Percentiles rank a stretch among this genome's conserved stretches.
phyloP scores from a whole-genome alignment of 345 rosid species.

The Euphorbia peplus region DNA sequence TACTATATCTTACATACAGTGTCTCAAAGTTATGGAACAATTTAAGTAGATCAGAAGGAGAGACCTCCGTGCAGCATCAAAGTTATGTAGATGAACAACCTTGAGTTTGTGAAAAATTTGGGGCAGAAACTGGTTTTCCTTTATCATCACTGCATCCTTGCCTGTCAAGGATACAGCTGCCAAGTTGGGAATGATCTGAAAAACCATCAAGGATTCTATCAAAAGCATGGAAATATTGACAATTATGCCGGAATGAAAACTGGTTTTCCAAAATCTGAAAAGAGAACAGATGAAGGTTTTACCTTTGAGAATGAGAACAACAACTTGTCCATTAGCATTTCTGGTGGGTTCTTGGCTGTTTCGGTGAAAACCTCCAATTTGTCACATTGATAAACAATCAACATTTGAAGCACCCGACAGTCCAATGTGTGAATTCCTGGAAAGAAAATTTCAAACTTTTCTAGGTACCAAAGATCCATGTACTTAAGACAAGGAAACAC shows the following conservation, averaged over 20 bases:
- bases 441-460: slow-evolving; percentile 13
- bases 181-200: slow-evolving; percentile 24
- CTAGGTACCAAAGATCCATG: neutral
- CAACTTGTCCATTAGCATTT: neutral
- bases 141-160: neutral
- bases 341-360: neutral
- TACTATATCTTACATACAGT: neutral
- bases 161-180: neutral
- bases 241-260: no score
- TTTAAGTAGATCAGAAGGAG: slow-evolving; percentile 1
- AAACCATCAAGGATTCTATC: neutral
- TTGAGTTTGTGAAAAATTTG: neutral
- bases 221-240: no score
- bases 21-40: slow-evolving; percentile 15
- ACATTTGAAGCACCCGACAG: slow-evolving; percentile 8
- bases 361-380: neutral
- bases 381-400: neutral
- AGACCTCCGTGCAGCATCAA: neutral
- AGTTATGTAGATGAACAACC: neutral
- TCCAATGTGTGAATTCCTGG: slow-evolving; percentile 4
- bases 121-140: neutral
- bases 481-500: slow-evolving; percentile 13
- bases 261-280: neutral
- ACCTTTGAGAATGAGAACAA: slow-evolving; percentile 9
- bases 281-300: neutral